phyloP scores from a whole-genome alignment of 495 filamentous ascomycete genomes.

The Penicillium psychrofluorescens region DNA sequence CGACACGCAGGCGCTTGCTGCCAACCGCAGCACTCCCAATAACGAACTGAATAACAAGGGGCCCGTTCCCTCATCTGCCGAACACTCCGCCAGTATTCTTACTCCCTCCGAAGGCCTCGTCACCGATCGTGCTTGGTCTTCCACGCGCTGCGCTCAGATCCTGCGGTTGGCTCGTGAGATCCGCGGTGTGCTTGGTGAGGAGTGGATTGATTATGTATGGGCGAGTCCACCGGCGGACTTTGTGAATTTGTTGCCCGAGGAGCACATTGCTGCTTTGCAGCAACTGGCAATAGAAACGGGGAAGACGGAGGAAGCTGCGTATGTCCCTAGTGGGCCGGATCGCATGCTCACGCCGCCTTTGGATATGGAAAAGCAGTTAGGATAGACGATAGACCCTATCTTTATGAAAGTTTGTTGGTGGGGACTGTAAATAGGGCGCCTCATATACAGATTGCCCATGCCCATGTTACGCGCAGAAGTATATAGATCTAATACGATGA shows the following conservation, averaged over 20 bases:
- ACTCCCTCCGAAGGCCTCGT: conserved; percentile 32
- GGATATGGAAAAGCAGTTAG: conserved; percentile 18
- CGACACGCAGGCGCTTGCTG: neutral
- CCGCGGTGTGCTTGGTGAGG: conserved; percentile 50
- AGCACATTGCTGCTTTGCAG: conserved; percentile 20
- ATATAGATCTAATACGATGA: no score
- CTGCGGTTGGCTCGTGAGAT: conserved; percentile 53
- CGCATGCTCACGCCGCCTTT: conserved; percentile 25
- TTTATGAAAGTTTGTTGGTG: neutral
- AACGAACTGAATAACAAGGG: neutral
- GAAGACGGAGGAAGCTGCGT: conserved; percentile 1
- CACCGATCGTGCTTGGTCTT: conserved; percentile 53
- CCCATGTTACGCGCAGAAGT: neutral
- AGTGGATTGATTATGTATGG: conserved; percentile 71
- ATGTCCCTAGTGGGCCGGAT: neutral
- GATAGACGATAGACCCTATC: neutral
- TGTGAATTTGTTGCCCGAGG: conserved; percentile 44
- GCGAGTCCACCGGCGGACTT: conserved; percentile 55
- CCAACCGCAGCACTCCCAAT: no score
- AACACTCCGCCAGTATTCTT: conserved; percentile 13
- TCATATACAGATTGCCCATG: neutral
- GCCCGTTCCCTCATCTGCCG: conserved; percentile 8
- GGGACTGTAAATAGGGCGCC: neutral
- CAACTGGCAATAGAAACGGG: conserved; percentile 4
- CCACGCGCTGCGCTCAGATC: conserved; percentile 51